Conservation (phyloP, 305 asterid species). For the Striga hermonthica region DNA sequence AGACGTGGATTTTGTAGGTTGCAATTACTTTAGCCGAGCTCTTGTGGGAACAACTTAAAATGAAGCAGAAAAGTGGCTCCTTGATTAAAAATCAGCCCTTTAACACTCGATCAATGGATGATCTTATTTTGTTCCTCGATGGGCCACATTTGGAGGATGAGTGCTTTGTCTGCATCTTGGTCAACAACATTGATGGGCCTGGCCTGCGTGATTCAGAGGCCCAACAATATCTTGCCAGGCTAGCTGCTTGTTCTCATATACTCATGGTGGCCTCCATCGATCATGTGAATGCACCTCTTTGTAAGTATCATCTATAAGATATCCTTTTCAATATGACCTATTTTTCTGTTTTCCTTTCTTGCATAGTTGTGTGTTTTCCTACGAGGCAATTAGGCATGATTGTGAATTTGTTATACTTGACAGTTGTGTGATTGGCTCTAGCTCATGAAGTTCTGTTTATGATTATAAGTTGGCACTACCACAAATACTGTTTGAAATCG, state of each 20-base stretch:
- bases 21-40: conserved; percentile 71
- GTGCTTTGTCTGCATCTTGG: conserved; percentile 56
- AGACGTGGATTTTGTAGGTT: conserved; percentile 49
- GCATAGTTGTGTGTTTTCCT: background rate
- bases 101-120: conserved; percentile 69
- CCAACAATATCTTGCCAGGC: conserved; percentile 75
- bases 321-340: background rate
- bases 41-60: conserved; percentile 71
- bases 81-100: conserved; percentile 59
- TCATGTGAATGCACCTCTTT: conserved; percentile 80
- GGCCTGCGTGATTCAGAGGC: conserved; percentile 77
- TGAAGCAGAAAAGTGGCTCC: conserved; percentile 38
- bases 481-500: conserved; percentile 6
- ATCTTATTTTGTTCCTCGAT: conserved; percentile 66
- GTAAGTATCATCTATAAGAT: conserved; percentile 47
- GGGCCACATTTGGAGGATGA: conserved; percentile 54
- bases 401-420: background rate
- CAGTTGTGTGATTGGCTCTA: background rate
- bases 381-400: no score
- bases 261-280: conserved; percentile 82
- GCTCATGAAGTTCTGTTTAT: conserved; percentile 4
- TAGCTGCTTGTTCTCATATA: conserved; percentile 79
- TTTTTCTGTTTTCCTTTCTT: background rate
- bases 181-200: conserved; percentile 89
- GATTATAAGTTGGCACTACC: no score